Conservation (phyloP, 768 basidiomycete species). For the Suillus placidus region DNA sequence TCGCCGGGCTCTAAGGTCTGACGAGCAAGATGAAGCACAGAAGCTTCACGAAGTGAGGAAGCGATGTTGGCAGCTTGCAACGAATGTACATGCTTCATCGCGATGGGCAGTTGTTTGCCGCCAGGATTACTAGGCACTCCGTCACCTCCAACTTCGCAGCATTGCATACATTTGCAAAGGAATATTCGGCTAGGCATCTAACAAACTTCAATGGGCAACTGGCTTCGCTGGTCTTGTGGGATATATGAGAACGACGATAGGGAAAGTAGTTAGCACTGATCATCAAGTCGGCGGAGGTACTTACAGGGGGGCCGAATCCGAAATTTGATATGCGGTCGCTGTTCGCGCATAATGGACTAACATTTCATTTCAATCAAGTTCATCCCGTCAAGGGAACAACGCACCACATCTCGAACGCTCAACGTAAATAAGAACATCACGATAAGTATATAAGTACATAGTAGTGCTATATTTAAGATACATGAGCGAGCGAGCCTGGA, state of each 20-base stretch:
- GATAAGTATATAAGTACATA: no score
- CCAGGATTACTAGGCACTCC: neutral
- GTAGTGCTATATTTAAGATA: no score
- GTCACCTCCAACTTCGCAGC: neutral
- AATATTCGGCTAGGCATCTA: neutral
- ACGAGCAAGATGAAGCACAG: constrained; percentile 2
- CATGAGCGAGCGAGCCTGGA: no score
- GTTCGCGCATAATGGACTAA: no score
- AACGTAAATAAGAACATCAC: no score
- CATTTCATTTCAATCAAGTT: no score
- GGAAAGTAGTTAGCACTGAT: neutral
- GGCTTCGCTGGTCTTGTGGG: neutral
- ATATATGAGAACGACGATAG: no score
- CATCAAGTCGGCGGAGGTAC: neutral
- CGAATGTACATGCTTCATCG: neutral
- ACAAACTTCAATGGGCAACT: neutral
- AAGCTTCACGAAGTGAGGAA: neutral
- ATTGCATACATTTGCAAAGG: neutral
- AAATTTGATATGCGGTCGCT: no score
- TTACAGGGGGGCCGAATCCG: no score
- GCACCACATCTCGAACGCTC: no score
- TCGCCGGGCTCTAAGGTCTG: neutral
- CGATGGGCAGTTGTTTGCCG: neutral
- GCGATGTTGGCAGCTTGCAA: neutral
- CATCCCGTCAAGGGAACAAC: no score